Evolutionary conservation across 169 alveolate species (phyloP).

Genomic region (Plasmodium gaboni): DNA sequence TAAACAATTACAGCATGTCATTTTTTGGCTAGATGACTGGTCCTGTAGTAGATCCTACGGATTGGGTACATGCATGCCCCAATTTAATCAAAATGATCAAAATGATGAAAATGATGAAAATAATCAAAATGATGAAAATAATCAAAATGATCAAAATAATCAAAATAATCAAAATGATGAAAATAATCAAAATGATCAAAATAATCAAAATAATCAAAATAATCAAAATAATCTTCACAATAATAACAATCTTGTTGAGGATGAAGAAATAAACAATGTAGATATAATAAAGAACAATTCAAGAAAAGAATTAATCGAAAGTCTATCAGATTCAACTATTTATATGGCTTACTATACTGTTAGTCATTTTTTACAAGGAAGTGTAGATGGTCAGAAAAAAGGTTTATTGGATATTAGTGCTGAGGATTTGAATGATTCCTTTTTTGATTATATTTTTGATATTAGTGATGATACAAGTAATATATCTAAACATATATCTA

Average conservation of each 20-base stretch:
- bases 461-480: constrained; percentile 88
- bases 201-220: too few species aligned
- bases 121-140: neutral
- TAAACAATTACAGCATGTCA: constrained; percentile 92
- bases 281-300: neutral
- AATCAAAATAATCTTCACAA: too few species aligned
- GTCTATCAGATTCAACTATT: constrained; percentile 99
- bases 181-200: neutral
- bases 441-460: constrained; percentile 96
- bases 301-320: constrained; percentile 93
- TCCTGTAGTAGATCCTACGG: constrained; percentile 99
- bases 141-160: neutral
- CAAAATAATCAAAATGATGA: neutral
- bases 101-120: neutral
- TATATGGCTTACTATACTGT: constrained; percentile 99
- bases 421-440: constrained; percentile 92
- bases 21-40: constrained; percentile 95
- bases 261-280: neutral
- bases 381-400: constrained; percentile 89
- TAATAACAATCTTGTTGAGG: too few species aligned
- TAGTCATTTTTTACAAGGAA: constrained; percentile 96
- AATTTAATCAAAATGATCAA: constrained; percentile 84
- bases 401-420: constrained; percentile 92
- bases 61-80: constrained; percentile 97
- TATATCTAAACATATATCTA: constrained; percentile 81